Conservation (phyloP, 2,329 filamentous ascomycete genomes). For the Alternaria incomplexa region DNA sequence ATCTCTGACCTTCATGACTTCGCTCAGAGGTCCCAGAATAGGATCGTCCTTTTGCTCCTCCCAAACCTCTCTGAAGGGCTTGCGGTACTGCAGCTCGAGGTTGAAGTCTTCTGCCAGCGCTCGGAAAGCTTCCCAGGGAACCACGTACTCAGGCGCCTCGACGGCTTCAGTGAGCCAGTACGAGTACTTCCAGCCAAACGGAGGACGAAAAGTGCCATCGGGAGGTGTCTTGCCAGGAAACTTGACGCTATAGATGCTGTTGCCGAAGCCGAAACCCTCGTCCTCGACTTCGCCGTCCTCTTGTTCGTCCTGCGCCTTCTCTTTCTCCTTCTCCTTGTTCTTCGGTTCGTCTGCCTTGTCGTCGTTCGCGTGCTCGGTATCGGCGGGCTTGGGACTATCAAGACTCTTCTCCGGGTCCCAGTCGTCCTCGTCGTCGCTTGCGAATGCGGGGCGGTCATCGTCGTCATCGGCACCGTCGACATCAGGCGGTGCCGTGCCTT, state of each 20-base stretch:
- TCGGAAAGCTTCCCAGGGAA: constrained; percentile 97
- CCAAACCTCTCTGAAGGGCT: constrained; percentile 90
- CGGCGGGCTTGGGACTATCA: constrained; percentile 43
- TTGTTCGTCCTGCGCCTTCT: constrained; percentile 43
- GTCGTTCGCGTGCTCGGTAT: constrained; percentile 44
- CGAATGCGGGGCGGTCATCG: constrained; percentile 44
- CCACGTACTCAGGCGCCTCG: constrained; percentile 95
- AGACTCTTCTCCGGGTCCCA: constrained; percentile 56
- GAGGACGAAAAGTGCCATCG: constrained; percentile 90
- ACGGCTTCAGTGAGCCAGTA: constrained; percentile 97
- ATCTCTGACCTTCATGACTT: constrained; percentile 92
- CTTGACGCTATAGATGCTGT: constrained; percentile 87
- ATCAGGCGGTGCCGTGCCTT: constrained; percentile 47
- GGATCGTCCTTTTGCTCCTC: constrained; percentile 85
- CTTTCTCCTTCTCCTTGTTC: constrained; percentile 28
- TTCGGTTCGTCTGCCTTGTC: constrained; percentile 31
- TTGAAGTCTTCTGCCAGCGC: constrained; percentile 96
- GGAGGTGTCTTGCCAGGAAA: constrained; percentile 83
- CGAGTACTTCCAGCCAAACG: constrained; percentile 97
- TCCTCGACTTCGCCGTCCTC: constrained; percentile 56
- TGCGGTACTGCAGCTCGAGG: constrained; percentile 91
- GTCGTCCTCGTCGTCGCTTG: constrained; percentile 49
- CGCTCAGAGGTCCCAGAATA: constrained; percentile 81
- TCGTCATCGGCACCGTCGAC: constrained; percentile 34
- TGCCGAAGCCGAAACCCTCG: constrained; percentile 78